Evolutionary conservation across 2,329 filamentous ascomycete species (phyloP).

Genomic region (Ophiocordyceps sinensis): DNA sequence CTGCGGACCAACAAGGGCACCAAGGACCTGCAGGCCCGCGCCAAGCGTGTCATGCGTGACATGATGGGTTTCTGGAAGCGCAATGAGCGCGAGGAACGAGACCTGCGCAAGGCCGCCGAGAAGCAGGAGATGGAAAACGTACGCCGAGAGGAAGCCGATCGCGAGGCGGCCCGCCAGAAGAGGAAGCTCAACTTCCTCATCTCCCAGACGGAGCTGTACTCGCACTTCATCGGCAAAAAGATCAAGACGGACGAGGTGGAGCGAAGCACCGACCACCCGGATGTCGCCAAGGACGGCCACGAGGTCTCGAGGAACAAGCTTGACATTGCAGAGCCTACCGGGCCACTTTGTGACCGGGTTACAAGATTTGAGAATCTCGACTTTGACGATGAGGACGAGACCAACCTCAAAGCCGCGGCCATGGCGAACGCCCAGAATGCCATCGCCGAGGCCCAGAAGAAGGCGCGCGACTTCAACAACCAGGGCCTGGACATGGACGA

Average conservation of each 20-base stretch:
- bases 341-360: conserved; percentile 51
- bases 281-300: conserved; percentile 42
- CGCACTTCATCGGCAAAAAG: conserved; percentile 98
- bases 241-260: conserved; percentile 96
- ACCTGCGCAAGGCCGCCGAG: conserved; percentile 85
- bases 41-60: conserved; percentile 96
- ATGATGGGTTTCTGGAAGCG: conserved; percentile 99
- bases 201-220: conserved; percentile 96
- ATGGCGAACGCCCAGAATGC: conserved; percentile 94
- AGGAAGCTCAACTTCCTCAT: conserved; percentile 99
- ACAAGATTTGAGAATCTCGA: conserved; percentile 90
- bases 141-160: conserved; percentile 90
- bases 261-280: conserved; percentile 69
- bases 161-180: conserved; percentile 94
- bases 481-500: conserved; percentile 58
- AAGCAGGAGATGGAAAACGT: conserved; percentile 93
- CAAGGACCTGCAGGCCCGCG: conserved; percentile 91
- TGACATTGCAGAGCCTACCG: conserved; percentile 37
- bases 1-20: conserved; percentile 95
- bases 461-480: conserved; percentile 86
- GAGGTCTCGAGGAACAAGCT: conserved; percentile 25
- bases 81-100: conserved; percentile 93
- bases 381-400: conserved; percentile 91
- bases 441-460: conserved; percentile 84
- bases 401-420: conserved; percentile 64